Conservation (phyloP, 2,329 filamentous ascomycete genomes). For the Xylariaceae sp. region DNA sequence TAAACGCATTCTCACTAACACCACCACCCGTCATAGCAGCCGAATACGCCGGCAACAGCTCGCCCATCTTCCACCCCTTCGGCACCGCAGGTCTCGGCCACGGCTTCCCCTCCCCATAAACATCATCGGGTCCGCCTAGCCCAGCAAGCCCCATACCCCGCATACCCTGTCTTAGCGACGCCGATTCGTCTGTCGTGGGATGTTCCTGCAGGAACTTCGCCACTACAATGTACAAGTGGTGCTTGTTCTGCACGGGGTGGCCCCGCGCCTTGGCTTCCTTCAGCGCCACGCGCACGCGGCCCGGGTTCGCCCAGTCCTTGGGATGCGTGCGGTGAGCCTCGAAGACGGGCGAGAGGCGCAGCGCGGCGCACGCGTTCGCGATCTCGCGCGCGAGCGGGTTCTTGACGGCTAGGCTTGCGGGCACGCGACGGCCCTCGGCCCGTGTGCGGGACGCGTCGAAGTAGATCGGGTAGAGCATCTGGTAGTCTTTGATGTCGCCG, state of each 20-base stretch:
- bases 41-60: constrained; percentile 79
- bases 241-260: constrained; percentile 63
- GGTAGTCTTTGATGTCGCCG: constrained; percentile 64
- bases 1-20: constrained; percentile 88
- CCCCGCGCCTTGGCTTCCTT: constrained; percentile 37
- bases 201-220: constrained; percentile 69
- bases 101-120: constrained; percentile 58
- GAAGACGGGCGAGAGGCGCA: constrained; percentile 70
- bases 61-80: constrained; percentile 84
- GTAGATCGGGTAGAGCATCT: constrained; percentile 92
- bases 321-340: constrained; percentile 91
- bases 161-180: constrained; percentile 53
- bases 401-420: constrained; percentile 62
- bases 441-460: constrained; percentile 75
- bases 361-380: constrained; percentile 70
- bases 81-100: constrained; percentile 72
- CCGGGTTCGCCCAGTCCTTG: constrained; percentile 96
- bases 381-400: constrained; percentile 89
- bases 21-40: constrained; percentile 88
- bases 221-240: constrained; percentile 80
- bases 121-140: constrained; percentile 62
- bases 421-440: constrained; percentile 75
- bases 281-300: constrained; percentile 77
- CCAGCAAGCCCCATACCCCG: constrained; percentile 40
- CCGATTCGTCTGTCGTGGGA: constrained; percentile 65